Conservation (phyloP, 1,284 basidiomycete genomes). For the Ustilago nuda region DNA sequence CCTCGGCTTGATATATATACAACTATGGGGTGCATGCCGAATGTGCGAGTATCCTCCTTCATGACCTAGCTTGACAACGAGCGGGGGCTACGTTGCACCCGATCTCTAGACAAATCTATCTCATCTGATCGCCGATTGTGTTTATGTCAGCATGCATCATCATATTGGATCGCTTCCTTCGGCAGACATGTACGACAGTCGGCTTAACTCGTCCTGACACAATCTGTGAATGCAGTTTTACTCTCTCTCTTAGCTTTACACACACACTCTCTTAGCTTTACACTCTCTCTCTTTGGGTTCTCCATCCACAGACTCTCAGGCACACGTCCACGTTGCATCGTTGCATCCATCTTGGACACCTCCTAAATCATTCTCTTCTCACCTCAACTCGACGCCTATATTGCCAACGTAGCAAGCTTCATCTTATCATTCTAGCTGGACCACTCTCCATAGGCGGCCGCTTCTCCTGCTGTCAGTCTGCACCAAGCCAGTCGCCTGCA, state of each 20-base stretch:
- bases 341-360: slow-evolving; percentile 1
- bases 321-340: not conserved
- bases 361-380: slow-evolving; percentile 15
- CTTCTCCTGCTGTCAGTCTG: slow-evolving; percentile 2
- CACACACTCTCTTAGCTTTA: not conserved
- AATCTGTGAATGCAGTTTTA: not conserved
- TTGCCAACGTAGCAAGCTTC: not conserved
- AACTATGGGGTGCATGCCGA: too few relatives aligned
- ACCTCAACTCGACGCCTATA: not conserved
- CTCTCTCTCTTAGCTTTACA: too few relatives aligned
- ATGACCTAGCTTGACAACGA: too few relatives aligned
- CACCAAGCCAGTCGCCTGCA: slow-evolving; percentile 22
- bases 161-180: too few relatives aligned
- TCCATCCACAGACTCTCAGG: not conserved
- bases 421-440: not conserved
- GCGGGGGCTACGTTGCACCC: too few relatives aligned
- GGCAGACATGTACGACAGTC: too few relatives aligned
- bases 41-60: too few relatives aligned
- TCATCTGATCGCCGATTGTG: too few relatives aligned
- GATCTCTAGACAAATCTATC: too few relatives aligned
- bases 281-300: not conserved
- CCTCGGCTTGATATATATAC: too few relatives aligned
- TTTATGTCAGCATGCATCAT: too few relatives aligned
- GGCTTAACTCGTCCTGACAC: too few relatives aligned
- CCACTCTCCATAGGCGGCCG: not conserved